Evolutionary conservation across 805 yeast genomes (phyloP), one percentile per base, ranked within the genome.

Genomic region (Myxozyma melibiosi): DNA sequence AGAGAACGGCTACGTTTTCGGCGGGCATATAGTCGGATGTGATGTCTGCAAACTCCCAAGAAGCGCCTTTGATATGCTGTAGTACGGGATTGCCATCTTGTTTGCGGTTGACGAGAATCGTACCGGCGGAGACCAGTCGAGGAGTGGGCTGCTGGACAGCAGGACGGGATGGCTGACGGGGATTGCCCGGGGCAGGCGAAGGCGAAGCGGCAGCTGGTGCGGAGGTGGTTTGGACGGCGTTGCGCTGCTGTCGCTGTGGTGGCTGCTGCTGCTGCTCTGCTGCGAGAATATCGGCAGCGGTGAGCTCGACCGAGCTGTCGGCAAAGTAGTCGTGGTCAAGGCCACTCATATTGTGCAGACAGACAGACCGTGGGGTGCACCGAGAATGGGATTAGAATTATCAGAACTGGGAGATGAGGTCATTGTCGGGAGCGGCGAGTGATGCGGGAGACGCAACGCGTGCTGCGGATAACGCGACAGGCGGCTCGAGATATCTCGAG

Each of bases 11-110:
- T 31, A 69, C 65, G 2, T 66, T 62, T 20, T 65, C 66, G 6
- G 74, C 73, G 7, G 74, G 63, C 2, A 71, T 65, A 48, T 67
- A 75, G 55, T 75, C 79, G 4, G 78, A 70, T 35, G 61, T 66
- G 47, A 76, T 70, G 22, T 63, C 66, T 14, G 70, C 73, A 37
- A 52, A 67, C 45, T 65, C 71, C 69, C 69, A 67, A 4, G 65
- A 39, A 20, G 63, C 67, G 33, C 65, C 64, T 5, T 62, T 46
- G 22, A 67, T 53, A 30, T 55, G 47, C 34, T 62, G 50, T 40
- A 66, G 56, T 7, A 66, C 30, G 8, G 67, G 70, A 42, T 66
- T 66, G 27, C 63, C 64, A 50, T 57, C 62, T 44, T 65, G 67
- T 20, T 66, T 50, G 11, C 56, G 53, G 30, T 59, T 65, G 34